phyloP scores from a whole-genome alignment of 148 eudicot species.

The Camellia lanceoleosa region DNA sequence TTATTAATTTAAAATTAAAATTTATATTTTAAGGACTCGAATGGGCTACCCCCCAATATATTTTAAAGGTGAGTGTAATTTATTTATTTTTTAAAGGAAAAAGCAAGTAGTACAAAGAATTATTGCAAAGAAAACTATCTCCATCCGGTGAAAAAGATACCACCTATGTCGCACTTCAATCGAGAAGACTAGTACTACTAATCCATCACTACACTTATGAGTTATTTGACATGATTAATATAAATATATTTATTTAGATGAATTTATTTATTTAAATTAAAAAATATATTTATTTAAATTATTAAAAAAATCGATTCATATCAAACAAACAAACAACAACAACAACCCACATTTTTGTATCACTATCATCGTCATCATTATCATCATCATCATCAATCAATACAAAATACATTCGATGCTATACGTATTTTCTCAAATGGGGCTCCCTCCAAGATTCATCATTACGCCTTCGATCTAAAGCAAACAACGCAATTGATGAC shows the following conservation, averaged over 20 bases:
- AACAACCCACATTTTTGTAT: neutral
- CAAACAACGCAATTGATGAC: slow-evolving; percentile 11
- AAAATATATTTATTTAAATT: too few relatives aligned
- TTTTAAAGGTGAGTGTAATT: neutral
- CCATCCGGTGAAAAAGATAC: neutral
- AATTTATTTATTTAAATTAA: too few relatives aligned
- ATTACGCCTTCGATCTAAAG: slow-evolving; percentile 23
- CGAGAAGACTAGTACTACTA: neutral
- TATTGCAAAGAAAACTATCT: too few relatives aligned
- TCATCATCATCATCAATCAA: too few relatives aligned
- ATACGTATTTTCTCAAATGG: too few relatives aligned
- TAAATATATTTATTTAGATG: neutral
- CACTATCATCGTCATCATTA: neutral
- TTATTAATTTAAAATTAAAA: too few relatives aligned
- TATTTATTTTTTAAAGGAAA: too few relatives aligned
- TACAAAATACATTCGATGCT: too few relatives aligned
- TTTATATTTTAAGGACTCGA: neutral
- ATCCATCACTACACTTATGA: neutral
- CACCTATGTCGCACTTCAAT: too few relatives aligned
- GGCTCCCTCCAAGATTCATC: slow-evolving; percentile 8
- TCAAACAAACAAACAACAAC: neutral
- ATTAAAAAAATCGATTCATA: neutral
- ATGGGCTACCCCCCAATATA: neutral
- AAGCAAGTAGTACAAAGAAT: neutral
- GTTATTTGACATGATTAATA: too few relatives aligned